A percentile compares a stretch with the other conserved stretches of the same genome.
These are phyloP conservation scores for Ciborinia camelliae DNA, from an alignment of 2,329 filamentous ascomycete genomes.

Conservation along the genomic window DNA sequence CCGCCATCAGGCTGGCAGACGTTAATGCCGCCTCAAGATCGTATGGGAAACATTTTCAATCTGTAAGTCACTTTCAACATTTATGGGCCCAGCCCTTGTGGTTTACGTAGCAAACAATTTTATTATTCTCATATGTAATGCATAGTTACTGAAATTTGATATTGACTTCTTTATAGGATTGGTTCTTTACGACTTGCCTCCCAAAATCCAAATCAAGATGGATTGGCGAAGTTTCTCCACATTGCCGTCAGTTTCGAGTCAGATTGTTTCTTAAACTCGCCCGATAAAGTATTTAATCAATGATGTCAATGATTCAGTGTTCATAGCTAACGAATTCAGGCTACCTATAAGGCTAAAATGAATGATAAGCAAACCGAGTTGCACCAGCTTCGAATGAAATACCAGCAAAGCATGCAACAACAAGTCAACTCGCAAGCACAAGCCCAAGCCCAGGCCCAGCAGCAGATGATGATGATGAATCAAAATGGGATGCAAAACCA, in stretches of 20 bases:
- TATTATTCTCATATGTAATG: neutral
- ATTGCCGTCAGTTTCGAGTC: conserved; percentile 35
- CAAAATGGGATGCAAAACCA: conserved; percentile 50
- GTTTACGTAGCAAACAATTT: neutral
- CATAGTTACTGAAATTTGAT: neutral
- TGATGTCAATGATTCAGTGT: neutral
- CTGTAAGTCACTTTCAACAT: conserved; percentile 30
- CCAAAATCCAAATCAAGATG: conserved; percentile 27
- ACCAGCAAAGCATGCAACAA: conserved; percentile 42
- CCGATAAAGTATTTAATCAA: conserved; percentile 30
- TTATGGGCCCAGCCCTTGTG: neutral
- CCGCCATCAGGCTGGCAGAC: conserved; percentile 33
- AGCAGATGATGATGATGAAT: conserved; percentile 52
- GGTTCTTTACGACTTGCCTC: conserved; percentile 34
- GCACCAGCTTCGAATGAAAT: conserved; percentile 31
- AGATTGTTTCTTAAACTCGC: conserved; percentile 33
- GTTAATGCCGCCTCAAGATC: conserved; percentile 31
- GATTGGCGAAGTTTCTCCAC: conserved; percentile 33
- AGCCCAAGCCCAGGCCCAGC: conserved; percentile 42
- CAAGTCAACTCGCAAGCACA: conserved; percentile 41
- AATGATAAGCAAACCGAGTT: conserved; percentile 34
- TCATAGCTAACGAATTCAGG: conserved; percentile 28
- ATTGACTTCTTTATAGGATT: conserved; percentile 26
- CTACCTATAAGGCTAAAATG: conserved; percentile 32
- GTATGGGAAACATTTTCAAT: conserved; percentile 29